phyloP scores from a whole-genome alignment of 805 yeast genomes.

The Cyberlindnera euphorbiiphila region DNA sequence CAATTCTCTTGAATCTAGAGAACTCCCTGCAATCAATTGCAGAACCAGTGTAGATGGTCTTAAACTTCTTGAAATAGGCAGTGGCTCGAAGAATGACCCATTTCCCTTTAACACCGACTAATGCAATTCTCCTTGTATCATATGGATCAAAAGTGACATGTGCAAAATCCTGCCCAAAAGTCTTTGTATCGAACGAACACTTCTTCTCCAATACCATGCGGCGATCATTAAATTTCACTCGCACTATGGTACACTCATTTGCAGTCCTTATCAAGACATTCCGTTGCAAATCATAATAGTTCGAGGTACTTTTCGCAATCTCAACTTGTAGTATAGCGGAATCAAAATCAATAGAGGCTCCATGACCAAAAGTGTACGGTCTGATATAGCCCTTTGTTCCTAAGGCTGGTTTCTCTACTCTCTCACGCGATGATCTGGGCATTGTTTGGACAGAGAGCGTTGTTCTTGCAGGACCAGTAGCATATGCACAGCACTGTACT shows the following conservation, averaged over 20 bases:
- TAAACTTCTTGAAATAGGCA: neutral
- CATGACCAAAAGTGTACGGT: slow-evolving; percentile 15
- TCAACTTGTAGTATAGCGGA: slow-evolving; percentile 41
- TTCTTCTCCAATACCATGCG: slow-evolving; percentile 10
- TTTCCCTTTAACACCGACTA: slow-evolving; percentile 49
- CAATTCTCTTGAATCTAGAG: slow-evolving; percentile 50
- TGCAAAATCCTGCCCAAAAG: slow-evolving; percentile 36
- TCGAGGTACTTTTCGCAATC: slow-evolving; percentile 27
- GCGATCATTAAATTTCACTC: slow-evolving; percentile 16
- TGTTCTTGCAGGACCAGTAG: slow-evolving; percentile 4
- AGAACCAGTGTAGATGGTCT: slow-evolving; percentile 11
- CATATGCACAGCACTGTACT: slow-evolving; percentile 9
- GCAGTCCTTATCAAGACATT: slow-evolving; percentile 38
- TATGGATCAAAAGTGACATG: slow-evolving; percentile 45
- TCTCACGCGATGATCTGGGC: neutral
- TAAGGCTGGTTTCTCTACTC: neutral
- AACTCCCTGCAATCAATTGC: slow-evolving; percentile 43
- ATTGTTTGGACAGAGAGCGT: slow-evolving; percentile 6
- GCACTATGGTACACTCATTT: slow-evolving; percentile 32
- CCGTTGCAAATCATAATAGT: slow-evolving; percentile 26
- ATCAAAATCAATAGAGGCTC: slow-evolving; percentile 26
- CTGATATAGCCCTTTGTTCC: neutral
- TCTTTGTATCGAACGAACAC: slow-evolving; percentile 13
- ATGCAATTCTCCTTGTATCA: slow-evolving; percentile 35
- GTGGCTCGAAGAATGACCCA: slow-evolving; percentile 39